These are phyloP conservation scores for Trichophyton mentagrophytes DNA, from an alignment of 2,329 filamentous ascomycete genomes.

Conservation along the genomic window DNA sequence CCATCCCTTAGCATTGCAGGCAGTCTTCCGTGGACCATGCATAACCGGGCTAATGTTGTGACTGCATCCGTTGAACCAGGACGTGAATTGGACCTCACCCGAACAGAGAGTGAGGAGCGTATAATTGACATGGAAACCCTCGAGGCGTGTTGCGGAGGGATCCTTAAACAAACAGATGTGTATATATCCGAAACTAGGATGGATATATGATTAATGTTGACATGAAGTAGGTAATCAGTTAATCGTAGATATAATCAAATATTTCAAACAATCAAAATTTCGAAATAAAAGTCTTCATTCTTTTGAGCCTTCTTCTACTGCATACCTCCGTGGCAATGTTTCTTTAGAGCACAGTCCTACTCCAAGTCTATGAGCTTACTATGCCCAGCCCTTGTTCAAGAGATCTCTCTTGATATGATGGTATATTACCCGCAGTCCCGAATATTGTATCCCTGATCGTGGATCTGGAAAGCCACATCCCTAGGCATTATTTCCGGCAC, in stretches of 20 bases:
- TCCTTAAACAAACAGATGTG: constrained; percentile 8
- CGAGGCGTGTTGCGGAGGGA: neutral
- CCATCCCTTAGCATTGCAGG: neutral
- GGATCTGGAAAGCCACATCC: neutral
- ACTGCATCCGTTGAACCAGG: constrained; percentile 6
- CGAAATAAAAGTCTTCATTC: neutral
- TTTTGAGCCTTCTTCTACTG: neutral
- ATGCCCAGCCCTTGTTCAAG: neutral
- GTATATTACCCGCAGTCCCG: neutral
- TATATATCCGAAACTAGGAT: constrained; percentile 6
- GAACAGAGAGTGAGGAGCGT: constrained; percentile 7
- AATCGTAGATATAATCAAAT: neutral
- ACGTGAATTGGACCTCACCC: neutral
- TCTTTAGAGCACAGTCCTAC: neutral
- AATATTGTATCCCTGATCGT: neutral
- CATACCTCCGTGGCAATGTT: neutral
- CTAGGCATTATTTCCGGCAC: neutral
- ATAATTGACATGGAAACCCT: constrained; percentile 4
- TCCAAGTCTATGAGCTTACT: neutral
- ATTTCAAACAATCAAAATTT: neutral
- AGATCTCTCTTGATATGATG: neutral
- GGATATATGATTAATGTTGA: neutral
- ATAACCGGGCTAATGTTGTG: constrained; percentile 7
- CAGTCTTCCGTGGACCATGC: constrained; percentile 4
- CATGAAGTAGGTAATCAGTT: neutral